phyloP scores from a whole-genome alignment of 2,329 filamentous ascomycete genomes.

The Plenodomus tracheiphilus region DNA sequence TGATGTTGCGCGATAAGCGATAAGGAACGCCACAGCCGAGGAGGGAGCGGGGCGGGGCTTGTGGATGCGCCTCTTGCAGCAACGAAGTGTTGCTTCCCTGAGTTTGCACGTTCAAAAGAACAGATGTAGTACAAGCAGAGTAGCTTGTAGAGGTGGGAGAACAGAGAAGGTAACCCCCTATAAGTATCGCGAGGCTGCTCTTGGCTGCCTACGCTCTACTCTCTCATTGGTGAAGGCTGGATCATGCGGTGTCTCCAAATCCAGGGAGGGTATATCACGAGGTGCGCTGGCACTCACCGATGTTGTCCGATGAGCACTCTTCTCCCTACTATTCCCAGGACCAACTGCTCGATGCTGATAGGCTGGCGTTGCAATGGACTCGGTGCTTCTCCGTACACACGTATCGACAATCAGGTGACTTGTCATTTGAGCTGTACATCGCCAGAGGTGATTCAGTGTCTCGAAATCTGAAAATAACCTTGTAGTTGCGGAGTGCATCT shows the following conservation, averaged over 20 bases:
- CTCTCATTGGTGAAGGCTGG: conserved; percentile 7
- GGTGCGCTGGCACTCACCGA: conserved; percentile 24
- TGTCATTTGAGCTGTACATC: too few species aligned
- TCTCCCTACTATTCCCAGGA: background rate
- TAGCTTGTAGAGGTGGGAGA: background rate
- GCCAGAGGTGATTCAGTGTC: too few species aligned
- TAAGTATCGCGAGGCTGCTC: background rate
- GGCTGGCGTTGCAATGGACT: background rate
- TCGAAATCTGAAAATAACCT: too few species aligned
- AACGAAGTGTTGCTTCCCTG: background rate
- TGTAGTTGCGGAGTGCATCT: too few species aligned
- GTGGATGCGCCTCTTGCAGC: background rate
- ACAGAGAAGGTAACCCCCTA: background rate
- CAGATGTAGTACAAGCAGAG: background rate
- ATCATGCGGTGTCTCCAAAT: conserved; percentile 7
- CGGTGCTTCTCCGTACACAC: too few species aligned
- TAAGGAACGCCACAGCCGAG: conserved; percentile 30
- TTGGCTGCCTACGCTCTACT: conserved; percentile 1
- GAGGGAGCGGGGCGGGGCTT: conserved; percentile 12
- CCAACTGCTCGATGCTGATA: background rate
- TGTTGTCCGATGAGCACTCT: conserved; percentile 4
- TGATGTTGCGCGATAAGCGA: conserved; percentile 20
- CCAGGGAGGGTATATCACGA: conserved; percentile 28
- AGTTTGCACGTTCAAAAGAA: background rate
- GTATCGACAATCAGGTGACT: too few species aligned